phyloP scores from a whole-genome alignment of 1,284 basidiomycete genomes.

The Cryptococcus wingfieldii region DNA sequence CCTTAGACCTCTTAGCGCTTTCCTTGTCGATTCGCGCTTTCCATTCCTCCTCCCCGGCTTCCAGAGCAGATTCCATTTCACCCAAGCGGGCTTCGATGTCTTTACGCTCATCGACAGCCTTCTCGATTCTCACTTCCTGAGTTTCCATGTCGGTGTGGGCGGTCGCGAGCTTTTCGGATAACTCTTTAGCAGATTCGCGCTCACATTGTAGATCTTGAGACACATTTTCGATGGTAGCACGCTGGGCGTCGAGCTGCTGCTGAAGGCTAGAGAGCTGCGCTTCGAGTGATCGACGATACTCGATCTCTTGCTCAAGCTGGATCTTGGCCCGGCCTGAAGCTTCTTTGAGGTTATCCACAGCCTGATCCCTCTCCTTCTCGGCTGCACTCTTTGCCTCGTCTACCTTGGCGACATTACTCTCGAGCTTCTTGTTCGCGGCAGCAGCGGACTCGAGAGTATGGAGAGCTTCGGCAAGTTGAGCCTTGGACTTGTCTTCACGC shows the following conservation, averaged over 20 bases:
- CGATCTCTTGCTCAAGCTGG: constrained; percentile 12
- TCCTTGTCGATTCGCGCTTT: neutral
- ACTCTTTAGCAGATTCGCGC: constrained; percentile 4
- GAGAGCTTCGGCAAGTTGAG: constrained; percentile 6
- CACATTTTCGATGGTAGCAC: neutral
- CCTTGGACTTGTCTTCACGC: constrained; percentile 3
- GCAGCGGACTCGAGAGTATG: constrained; percentile 6
- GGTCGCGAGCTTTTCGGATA: constrained; percentile 17
- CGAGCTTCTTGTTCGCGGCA: neutral
- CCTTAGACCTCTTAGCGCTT: neutral
- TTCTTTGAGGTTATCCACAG: neutral
- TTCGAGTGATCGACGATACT: neutral
- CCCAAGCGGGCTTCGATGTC: constrained; percentile 5
- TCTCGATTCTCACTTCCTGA: constrained; percentile 7
- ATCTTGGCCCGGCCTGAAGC: constrained; percentile 2
- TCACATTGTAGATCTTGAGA: neutral
- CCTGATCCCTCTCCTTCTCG: constrained; percentile 5
- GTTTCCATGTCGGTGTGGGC: constrained; percentile 16
- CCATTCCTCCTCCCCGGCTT: neutral
- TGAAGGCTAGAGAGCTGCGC: neutral
- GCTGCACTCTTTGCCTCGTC: neutral
- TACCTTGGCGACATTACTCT: constrained; percentile 5
- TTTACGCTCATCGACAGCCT: constrained; percentile 3
- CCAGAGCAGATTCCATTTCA: constrained; percentile 6
- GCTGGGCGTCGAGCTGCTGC: neutral